Base-by-base conservation (phyloP, 2,329 filamentous ascomycete genomes). In the Didymella segeticola region DNA sequence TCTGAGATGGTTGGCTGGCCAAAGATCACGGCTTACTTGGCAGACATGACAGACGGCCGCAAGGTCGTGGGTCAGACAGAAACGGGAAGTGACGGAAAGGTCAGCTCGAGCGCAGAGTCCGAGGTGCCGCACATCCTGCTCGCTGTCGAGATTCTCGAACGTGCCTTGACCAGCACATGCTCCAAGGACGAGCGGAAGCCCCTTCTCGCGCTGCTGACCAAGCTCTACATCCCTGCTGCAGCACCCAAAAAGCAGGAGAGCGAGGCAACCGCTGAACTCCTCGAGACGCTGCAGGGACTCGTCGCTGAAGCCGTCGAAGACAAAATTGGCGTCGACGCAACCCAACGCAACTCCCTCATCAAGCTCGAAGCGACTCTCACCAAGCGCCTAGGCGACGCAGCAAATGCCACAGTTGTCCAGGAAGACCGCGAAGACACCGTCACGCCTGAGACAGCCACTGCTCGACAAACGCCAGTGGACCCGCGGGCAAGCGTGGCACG, bases 31-130 rank as follows among this genome's bases (percentile, higher is more conserved):
- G 86, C 90, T 3, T 93, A 92, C 67, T 78, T 98, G 7, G 86
- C 93, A 0, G 93, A 98, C 72, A 98, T 93, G 95, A 98, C 93
- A 0, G 93, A 98, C 72, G 92, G 93, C 30, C 82, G 93, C 43
- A 93, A 96, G 73, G 80, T 86, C 6, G 78, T 86, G 10, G 80
- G 90, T 78, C 77, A 89, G 77, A 76, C 82, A 0, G 66, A 73
- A 25, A 29, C 69, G 78, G 53, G 77, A 12, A 53, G 70, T n/a
- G 67, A 73, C 26, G 68, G 71, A 14, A 84, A 89, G 42, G 80
- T 79, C 74, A 87, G 83, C 77, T 80, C 79, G 60, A 72, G 48
- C 65, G 60, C 63, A 45, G 83, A 90, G 14, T 88, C 89, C 58
- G 89, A 89, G 8, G 88, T 92, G 70, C 86, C 93, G 3, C 93